Percentiles rank a stretch among this genome's conserved stretches.
Conservation (phyloP, 257 asterid species). For the Fraxinus anomala region DNA sequence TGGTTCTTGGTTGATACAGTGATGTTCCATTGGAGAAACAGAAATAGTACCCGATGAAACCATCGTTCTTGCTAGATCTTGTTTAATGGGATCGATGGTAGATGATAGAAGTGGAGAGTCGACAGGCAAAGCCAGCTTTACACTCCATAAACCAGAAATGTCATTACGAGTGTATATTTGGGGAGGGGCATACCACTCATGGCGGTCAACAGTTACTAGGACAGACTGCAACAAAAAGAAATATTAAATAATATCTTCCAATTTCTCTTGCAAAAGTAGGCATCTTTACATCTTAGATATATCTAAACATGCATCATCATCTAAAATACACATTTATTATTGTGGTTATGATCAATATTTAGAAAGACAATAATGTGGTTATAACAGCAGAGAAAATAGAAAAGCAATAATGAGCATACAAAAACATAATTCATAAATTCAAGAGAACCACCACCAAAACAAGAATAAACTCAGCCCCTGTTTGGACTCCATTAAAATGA, state of each 20-base stretch:
- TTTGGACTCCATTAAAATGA: too few relatives aligned
- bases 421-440: conserved; percentile 11
- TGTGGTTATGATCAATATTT: background rate
- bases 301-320: background rate
- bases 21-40: conserved; percentile 63
- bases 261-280: conserved; percentile 7
- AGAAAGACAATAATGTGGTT: background rate
- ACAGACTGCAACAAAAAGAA: conserved; percentile 78
- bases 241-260: background rate
- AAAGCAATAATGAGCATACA: background rate
- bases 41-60: conserved; percentile 52
- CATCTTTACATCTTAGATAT: background rate
- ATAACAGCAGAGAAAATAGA: background rate
- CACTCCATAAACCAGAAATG: conserved; percentile 80
- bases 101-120: conserved; percentile 58
- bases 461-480: background rate
- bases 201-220: conserved; percentile 92
- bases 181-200: conserved; percentile 98
- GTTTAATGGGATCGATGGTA: conserved; percentile 37
- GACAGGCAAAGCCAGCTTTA: conserved; percentile 68
- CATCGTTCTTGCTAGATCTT: conserved; percentile 40
- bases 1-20: conserved; percentile 56
- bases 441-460: background rate
- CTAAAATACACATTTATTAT: background rate
- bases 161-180: conserved; percentile 85